These are phyloP conservation scores for Pestalotiopsis sp. DNA, from an alignment of 2,329 filamentous ascomycete species.

Conservation along the genomic window DNA sequence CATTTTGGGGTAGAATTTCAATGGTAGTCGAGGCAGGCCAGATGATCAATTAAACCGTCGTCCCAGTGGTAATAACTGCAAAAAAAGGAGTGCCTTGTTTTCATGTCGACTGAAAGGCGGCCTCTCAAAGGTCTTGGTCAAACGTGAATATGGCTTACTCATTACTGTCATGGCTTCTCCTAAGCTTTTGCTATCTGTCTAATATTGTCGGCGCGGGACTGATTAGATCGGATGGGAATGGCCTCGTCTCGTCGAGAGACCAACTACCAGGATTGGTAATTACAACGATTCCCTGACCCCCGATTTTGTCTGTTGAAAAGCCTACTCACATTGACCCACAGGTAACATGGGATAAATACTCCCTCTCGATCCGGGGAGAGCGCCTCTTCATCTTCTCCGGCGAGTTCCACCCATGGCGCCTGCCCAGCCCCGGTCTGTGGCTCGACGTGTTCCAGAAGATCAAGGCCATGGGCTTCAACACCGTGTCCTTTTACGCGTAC, in stretches of 20 bases:
- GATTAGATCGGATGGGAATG: neutral
- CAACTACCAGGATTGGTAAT: neutral
- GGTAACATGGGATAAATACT: slow-evolving; percentile 71
- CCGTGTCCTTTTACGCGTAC: slow-evolving; percentile 77
- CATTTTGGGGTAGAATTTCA: neutral
- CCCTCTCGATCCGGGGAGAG: slow-evolving; percentile 66
- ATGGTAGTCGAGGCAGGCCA: neutral
- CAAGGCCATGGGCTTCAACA: slow-evolving; percentile 78
- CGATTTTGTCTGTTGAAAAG: no score
- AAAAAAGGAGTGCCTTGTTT: no score
- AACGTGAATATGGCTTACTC: neutral
- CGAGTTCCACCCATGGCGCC: slow-evolving; percentile 65
- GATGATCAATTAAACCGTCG: no score
- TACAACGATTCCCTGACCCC: neutral
- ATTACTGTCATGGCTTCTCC: neutral
- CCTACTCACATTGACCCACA: neutral
- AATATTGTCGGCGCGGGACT: neutral
- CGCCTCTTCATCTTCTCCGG: slow-evolving; percentile 67
- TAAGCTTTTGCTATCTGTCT: neutral
- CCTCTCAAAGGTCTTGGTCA: neutral
- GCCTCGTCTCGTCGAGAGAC: neutral
- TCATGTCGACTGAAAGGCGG: neutral
- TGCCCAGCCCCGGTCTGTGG: slow-evolving; percentile 52
- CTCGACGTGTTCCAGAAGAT: slow-evolving; percentile 82
- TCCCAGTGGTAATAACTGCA: no score